Percentiles rank a stretch among this genome's conserved stretches.
phyloP scores from a whole-genome alignment of 345 rosid genomes.

The Gossypium bickii region DNA sequence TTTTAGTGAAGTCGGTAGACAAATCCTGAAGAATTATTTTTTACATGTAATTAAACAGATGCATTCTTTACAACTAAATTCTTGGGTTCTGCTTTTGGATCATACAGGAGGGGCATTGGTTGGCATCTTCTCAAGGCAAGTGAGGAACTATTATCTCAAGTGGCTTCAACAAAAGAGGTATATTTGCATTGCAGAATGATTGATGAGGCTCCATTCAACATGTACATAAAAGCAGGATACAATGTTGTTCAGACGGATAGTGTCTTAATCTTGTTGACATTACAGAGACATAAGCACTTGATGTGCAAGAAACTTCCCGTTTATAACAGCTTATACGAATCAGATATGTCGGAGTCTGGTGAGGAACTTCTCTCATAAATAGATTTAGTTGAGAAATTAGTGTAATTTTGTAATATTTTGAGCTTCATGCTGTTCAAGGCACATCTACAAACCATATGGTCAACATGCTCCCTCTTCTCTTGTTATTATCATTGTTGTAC shows the following conservation, averaged over 20 bases:
- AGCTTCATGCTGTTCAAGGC: slow-evolving; percentile 23
- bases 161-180: slow-evolving; percentile 56
- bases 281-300: slow-evolving; percentile 90
- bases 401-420: slow-evolving; percentile 3
- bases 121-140: slow-evolving; percentile 94
- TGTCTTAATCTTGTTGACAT: slow-evolving; percentile 56
- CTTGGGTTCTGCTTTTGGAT: slow-evolving; percentile 18
- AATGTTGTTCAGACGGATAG: slow-evolving; percentile 60
- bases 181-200: slow-evolving; percentile 91
- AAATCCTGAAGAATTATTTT: background rate
- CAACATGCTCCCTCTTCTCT: background rate
- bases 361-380: slow-evolving; percentile 35
- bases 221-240: slow-evolving; percentile 90
- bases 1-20: too few relatives aligned
- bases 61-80: background rate
- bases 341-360: slow-evolving; percentile 30
- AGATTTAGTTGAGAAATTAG: slow-evolving; percentile 10
- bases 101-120: slow-evolving; percentile 76
- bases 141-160: slow-evolving; percentile 68
- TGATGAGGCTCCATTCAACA: slow-evolving; percentile 78
- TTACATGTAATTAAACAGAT: background rate
- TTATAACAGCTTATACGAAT: slow-evolving; percentile 16
- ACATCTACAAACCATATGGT: background rate
- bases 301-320: slow-evolving; percentile 73
- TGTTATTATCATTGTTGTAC: background rate